These are phyloP conservation scores for Violaceomyces palustris DNA, from an alignment of 1,284 basidiomycete genomes.

Conservation along the genomic window DNA sequence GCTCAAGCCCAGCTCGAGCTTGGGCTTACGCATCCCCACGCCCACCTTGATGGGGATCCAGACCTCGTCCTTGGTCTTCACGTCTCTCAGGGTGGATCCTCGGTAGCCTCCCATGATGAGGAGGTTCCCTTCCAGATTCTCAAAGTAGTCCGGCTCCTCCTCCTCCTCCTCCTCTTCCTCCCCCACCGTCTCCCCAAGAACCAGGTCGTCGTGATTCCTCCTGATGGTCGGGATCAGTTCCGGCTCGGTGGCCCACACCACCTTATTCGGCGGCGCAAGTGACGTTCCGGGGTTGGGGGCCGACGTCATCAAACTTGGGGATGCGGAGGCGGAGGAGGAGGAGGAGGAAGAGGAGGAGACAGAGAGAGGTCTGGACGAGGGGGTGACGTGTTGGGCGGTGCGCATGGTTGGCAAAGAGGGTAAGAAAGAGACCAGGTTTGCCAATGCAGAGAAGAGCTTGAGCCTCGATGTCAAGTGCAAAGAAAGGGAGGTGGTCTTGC, in stretches of 20 bases:
- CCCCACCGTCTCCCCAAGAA: no score
- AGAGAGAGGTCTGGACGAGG: conserved; percentile 1
- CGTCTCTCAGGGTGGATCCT: conserved; percentile 48
- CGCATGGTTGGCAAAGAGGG: no score
- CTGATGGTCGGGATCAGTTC: conserved; percentile 30
- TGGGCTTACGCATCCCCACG: conserved; percentile 41
- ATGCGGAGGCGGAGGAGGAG: conserved; percentile 4
- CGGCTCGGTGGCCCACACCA: conserved; percentile 9
- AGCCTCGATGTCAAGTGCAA: no score
- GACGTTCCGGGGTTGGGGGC: no score
- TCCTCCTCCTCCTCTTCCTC: no score
- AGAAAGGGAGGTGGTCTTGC: no score
- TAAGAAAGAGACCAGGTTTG: no score
- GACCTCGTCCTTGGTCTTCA: conserved; percentile 38
- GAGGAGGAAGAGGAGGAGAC: conserved; percentile 12
- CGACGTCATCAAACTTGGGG: no score
- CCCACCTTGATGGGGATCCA: conserved; percentile 51
- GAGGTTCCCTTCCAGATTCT: conserved; percentile 46
- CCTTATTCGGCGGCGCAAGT: no score
- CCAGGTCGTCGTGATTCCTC: conserved; percentile 20
- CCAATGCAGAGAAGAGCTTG: no score
- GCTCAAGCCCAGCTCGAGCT: conserved; percentile 44
- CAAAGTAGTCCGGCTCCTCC: conserved; percentile 36
- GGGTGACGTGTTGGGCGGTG: conserved; percentile 5
- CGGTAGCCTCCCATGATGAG: conserved; percentile 51